Evolutionary conservation across 352 stramenopile species (phyloP).

Genomic region (Phytophthora pistaciae): DNA sequence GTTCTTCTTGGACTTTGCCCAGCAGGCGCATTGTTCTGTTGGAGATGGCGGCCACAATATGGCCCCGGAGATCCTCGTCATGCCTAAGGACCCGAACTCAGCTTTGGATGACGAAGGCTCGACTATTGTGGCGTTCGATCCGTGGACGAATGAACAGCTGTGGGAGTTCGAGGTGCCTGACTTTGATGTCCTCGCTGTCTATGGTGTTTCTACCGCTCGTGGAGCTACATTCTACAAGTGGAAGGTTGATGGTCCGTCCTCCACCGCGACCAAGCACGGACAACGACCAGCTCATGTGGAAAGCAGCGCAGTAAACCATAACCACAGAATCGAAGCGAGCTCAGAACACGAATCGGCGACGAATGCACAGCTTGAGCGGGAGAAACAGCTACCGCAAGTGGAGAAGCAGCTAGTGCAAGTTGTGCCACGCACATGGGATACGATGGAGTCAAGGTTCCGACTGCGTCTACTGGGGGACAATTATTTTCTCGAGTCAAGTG

Average conservation of each 20-base stretch:
- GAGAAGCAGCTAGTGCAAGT: slow-evolving; percentile 40
- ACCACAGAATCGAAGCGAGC: slow-evolving; percentile 20
- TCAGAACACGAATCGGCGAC: background rate
- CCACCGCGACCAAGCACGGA: slow-evolving; percentile 28
- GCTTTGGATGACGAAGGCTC: slow-evolving; percentile 65
- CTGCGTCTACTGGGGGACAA: slow-evolving; percentile 63
- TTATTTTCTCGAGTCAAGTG: slow-evolving; percentile 69
- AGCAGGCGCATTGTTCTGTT: slow-evolving; percentile 56
- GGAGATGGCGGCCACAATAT: slow-evolving; percentile 36
- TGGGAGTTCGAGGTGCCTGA: slow-evolving; percentile 80
- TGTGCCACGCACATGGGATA: slow-evolving; percentile 38
- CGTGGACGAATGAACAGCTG: slow-evolving; percentile 71
- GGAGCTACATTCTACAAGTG: slow-evolving; percentile 76
- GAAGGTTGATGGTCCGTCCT: slow-evolving; percentile 77
- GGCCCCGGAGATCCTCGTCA: slow-evolving; percentile 62
- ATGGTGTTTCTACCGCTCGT: slow-evolving; percentile 60
- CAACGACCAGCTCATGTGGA: slow-evolving; percentile 8
- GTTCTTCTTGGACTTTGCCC: slow-evolving; percentile 84
- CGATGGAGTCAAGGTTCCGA: slow-evolving; percentile 58
- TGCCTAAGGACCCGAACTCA: slow-evolving; percentile 64
- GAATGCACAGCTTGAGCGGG: background rate
- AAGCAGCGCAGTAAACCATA: background rate
- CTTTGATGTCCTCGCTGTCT: slow-evolving; percentile 80
- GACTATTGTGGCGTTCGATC: slow-evolving; percentile 78
- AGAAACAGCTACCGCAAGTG: slow-evolving; percentile 1